Evolutionary conservation across 352 stramenopile genomes (phyloP).

Genomic region (Globisporangium radiosum): DNA sequence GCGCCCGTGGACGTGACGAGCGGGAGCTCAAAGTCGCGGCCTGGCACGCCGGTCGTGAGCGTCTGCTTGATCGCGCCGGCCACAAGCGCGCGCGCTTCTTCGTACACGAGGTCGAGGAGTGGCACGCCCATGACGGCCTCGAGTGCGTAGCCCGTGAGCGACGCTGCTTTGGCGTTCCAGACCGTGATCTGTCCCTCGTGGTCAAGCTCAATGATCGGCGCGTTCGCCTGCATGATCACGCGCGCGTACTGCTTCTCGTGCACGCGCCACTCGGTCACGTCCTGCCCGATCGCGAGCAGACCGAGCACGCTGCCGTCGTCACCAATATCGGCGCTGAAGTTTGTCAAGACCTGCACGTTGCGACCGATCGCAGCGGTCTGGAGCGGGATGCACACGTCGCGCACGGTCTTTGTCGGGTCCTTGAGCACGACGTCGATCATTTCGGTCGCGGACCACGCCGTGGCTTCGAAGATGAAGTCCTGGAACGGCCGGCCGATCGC

Average conservation of each 20-base stretch:
- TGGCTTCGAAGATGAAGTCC: constrained; percentile 25
- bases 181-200: constrained; percentile 48
- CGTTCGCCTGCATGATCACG: constrained; percentile 69
- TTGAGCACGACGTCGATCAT: constrained; percentile 15
- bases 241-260: constrained; percentile 44
- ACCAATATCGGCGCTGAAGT: constrained; percentile 47
- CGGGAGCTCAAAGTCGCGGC: constrained; percentile 46
- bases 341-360: constrained; percentile 51
- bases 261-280: constrained; percentile 38
- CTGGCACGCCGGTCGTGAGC: constrained; percentile 33
- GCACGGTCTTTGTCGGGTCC: constrained; percentile 16
- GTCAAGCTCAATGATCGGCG: constrained; percentile 75
- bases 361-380: constrained; percentile 30
- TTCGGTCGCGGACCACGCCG: constrained; percentile 10
- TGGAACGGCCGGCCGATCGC: constrained; percentile 29
- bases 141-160: constrained; percentile 52
- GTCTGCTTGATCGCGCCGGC: constrained; percentile 35
- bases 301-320: constrained; percentile 23
- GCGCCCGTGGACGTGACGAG: constrained; percentile 39
- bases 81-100: constrained; percentile 38
- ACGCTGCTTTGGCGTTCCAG: constrained; percentile 62
- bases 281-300: constrained; percentile 36
- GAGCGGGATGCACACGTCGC: constrained; percentile 40
- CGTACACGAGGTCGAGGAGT: constrained; percentile 41
- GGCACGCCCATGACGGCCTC: constrained; percentile 36